A percentile compares a stretch with the other conserved stretches of the same genome.
Evolutionary conservation across 352 stramenopile genomes (phyloP).

Genomic region (Aphanomyces cochlioides): DNA sequence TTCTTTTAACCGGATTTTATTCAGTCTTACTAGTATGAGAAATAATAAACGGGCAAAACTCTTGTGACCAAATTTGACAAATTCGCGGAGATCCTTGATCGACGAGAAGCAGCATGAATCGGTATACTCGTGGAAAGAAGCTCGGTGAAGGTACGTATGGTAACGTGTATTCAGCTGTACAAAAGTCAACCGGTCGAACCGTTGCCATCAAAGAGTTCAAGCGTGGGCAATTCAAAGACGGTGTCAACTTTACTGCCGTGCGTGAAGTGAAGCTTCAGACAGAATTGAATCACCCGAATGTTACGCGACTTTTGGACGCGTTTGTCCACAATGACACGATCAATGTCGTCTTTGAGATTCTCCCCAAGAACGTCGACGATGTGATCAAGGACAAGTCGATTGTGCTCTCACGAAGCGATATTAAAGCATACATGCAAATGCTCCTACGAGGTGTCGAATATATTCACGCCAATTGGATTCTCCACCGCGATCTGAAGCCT

Average conservation of each 20-base stretch:
- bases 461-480: conserved; percentile 76
- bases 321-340: conserved; percentile 87
- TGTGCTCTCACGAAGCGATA: conserved; percentile 75
- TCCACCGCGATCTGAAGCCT: conserved; percentile 85
- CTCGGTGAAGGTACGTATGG: conserved; percentile 86
- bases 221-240: conserved; percentile 84
- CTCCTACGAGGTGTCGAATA: conserved; percentile 70
- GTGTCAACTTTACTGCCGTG: conserved; percentile 84
- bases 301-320: conserved; percentile 82
- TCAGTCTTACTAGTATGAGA: background rate
- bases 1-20: conserved; percentile 1
- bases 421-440: conserved; percentile 89
- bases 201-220: conserved; percentile 89
- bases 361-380: conserved; percentile 83
- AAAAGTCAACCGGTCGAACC: conserved; percentile 62
- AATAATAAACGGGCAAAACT: background rate
- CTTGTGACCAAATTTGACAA: no score
- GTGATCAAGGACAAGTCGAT: conserved; percentile 87
- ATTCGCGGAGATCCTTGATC: no score
- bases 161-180: conserved; percentile 75
- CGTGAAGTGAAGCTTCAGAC: conserved; percentile 86
- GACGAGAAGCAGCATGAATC: conserved; percentile 48
- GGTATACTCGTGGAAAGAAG: conserved; percentile 67
- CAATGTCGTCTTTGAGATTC: conserved; percentile 86
- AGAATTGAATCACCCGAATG: conserved; percentile 82